Conservation (phyloP, 371 early-diverging fungal species). For the Zychaea mexicana region DNA sequence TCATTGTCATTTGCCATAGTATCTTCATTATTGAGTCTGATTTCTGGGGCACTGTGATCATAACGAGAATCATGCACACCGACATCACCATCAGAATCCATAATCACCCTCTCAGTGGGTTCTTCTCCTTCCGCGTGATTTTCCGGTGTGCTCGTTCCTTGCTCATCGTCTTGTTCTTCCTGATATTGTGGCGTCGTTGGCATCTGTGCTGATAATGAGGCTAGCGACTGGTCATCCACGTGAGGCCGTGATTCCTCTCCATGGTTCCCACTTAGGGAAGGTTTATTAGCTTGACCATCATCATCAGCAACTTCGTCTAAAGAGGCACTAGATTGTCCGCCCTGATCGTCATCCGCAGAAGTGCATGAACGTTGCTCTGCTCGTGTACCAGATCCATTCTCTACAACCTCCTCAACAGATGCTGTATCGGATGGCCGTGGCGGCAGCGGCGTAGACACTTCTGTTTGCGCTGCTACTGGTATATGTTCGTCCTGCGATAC, state of each 20-base stretch:
- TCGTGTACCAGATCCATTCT: neutral
- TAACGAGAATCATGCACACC: neutral
- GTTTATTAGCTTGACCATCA: neutral
- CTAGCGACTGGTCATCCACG: neutral
- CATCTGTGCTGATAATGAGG: neutral
- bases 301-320: neutral
- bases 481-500: conserved; percentile 7
- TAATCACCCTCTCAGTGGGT: neutral
- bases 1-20: neutral
- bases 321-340: neutral
- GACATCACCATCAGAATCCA: neutral
- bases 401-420: neutral
- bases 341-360: neutral
- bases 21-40: too few relatives aligned
- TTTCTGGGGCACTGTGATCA: too few relatives aligned
- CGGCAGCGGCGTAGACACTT: too few relatives aligned
- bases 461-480: neutral
- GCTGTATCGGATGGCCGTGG: neutral
- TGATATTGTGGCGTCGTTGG: neutral
- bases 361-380: neutral
- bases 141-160: neutral
- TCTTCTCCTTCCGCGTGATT: neutral
- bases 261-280: neutral
- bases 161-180: neutral
- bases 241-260: neutral